Conservation (phyloP, 2,329 filamentous ascomycete species). For the Pleurostoma richardsiae region DNA sequence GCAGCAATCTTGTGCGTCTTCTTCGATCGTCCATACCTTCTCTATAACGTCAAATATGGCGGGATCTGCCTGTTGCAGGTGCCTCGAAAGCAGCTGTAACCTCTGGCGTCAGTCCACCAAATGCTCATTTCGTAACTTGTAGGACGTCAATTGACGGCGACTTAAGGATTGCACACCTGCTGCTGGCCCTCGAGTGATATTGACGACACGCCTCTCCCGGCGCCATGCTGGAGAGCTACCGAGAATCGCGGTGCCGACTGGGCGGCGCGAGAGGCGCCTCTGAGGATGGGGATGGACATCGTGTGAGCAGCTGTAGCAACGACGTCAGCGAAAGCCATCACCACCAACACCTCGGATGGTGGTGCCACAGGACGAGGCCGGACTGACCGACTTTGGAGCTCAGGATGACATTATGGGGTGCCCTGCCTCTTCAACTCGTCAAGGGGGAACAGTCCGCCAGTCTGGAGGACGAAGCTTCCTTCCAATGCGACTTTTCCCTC, state of each 20-base stretch:
- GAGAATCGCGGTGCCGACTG: slow-evolving; percentile 30
- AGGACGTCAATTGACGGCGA: too few relatives aligned
- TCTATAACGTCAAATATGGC: slow-evolving; percentile 84
- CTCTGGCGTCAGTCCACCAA: slow-evolving; percentile 9
- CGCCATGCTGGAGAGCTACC: slow-evolving; percentile 15
- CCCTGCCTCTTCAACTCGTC: too few relatives aligned
- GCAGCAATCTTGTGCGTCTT: too few relatives aligned
- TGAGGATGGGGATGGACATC: slow-evolving; percentile 45
- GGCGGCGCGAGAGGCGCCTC: slow-evolving; percentile 42
- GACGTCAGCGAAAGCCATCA: too few relatives aligned
- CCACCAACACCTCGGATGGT: too few relatives aligned
- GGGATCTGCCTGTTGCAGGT: slow-evolving; percentile 81
- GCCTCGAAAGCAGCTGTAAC: slow-evolving; percentile 67
- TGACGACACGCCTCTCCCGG: slow-evolving; percentile 39
- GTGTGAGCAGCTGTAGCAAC: not conserved
- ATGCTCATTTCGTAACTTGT: not conserved
- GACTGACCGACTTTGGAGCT: too few relatives aligned
- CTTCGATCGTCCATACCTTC: slow-evolving; percentile 53
- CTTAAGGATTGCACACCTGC: slow-evolving; percentile 35
- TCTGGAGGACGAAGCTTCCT: too few relatives aligned
- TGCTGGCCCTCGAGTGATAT: slow-evolving; percentile 52
- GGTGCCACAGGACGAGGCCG: too few relatives aligned
- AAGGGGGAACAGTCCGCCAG: too few relatives aligned
- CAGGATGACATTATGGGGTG: too few relatives aligned
- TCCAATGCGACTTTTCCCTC: too few relatives aligned